Evolutionary conservation across 2,329 filamentous ascomycete species (phyloP), one percentile per base, ranked within the genome.

Genomic region (Sporothrix inflata): DNA sequence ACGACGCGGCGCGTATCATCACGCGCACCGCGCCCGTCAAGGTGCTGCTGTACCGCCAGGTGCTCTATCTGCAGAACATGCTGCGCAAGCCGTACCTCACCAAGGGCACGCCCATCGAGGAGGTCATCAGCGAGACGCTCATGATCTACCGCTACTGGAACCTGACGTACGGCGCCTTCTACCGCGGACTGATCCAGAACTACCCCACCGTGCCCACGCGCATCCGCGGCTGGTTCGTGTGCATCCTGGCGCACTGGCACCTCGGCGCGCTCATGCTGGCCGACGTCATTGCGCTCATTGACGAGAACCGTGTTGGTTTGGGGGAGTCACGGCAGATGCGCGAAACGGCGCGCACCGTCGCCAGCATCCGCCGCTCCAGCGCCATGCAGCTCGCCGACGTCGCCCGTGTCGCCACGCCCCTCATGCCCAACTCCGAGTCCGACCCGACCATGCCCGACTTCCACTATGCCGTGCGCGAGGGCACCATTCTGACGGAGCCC

Each of bases 221-320:
- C 16, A 83, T 89, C 4, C 87, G 88, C 75, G 87, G 87, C 55
- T 90, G 88, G 88, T 89, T 88, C 73, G 83, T 88, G 16, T 85
- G 87, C 69, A 82, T 90, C 30, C 81, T 84, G 0, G 85, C 85
- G 0, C 88, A 89, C 74, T 90, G 87, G 84, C 85, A 89, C 74
- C 83, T 89, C 3, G 88, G 84, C 2, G 82, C 83, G 0, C 82
- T 90, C 55, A 80, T 89, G 30, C 79, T 89, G 4, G 85, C 86
- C 45, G 87, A 90, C 71, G 77, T 85, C 4, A 79, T 90, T 14
- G 84, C 86, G 63, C 78, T 82, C 34, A 82, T 88, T 27, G 87
- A 89, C 69, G 79, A 82, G 55, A 76, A 77, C 11, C 74, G 75
- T 2, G 73, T 80, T 14, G 80, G 80, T 2, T 16, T 77, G 1